A percentile compares a stretch with the other conserved stretches of the same genome.
Conservation (phyloP, 2,329 filamentous ascomycete species). For the Alternaria gansuensis region DNA sequence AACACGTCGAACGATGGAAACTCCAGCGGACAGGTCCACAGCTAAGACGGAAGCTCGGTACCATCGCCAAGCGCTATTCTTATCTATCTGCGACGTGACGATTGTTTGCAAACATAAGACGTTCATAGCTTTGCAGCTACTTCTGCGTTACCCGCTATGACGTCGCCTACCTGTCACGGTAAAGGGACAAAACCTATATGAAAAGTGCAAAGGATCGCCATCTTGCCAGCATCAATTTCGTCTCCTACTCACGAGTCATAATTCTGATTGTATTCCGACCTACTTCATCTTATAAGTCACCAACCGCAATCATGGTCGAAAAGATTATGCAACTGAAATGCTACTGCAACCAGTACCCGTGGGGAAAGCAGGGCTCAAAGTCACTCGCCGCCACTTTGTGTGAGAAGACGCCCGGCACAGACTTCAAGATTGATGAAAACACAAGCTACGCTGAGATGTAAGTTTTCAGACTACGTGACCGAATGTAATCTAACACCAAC, state of each 20-base stretch:
- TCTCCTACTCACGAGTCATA: background rate
- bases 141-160: constrained; percentile 41
- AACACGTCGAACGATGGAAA: constrained; percentile 1
- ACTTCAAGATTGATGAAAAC: constrained; percentile 70
- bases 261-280: background rate
- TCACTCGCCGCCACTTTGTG: constrained; percentile 73
- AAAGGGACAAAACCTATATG: constrained; percentile 16
- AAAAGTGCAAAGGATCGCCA: constrained; percentile 14
- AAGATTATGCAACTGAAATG: constrained; percentile 65
- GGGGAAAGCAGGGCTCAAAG: constrained; percentile 73
- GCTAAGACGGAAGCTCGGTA: constrained; percentile 7
- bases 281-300: background rate
- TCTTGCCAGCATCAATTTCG: constrained; percentile 5
- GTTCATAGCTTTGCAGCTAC: constrained; percentile 12
- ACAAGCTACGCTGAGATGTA: constrained; percentile 70
- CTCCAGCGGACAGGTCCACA: constrained; percentile 1
- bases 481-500: constrained; percentile 17
- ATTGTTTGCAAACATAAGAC: constrained; percentile 26
- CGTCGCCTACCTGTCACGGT: constrained; percentile 41
- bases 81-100: constrained; percentile 12
- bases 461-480: constrained; percentile 2
- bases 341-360: constrained; percentile 69
- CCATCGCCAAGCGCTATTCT: constrained; percentile 10
- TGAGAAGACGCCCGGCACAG: constrained; percentile 68
- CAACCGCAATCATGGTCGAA: constrained; percentile 55